These are phyloP conservation scores for Claviceps cyperi DNA, from an alignment of 2,329 filamentous ascomycete species.

Conservation along the genomic window DNA sequence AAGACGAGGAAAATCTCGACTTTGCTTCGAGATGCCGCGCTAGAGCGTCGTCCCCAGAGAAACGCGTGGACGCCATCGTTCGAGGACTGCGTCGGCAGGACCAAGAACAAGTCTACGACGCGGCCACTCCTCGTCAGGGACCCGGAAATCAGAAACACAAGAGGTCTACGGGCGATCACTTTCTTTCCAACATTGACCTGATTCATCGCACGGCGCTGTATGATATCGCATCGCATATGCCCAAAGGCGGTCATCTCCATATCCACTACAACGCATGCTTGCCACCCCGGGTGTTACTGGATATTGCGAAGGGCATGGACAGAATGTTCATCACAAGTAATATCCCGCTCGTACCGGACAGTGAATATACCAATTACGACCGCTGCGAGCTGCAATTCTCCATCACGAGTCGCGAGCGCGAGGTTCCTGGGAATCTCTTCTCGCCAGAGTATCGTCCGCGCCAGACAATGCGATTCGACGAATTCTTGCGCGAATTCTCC, in stretches of 20 bases:
- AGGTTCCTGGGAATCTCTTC: constrained; percentile 34
- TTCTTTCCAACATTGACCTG: constrained; percentile 37
- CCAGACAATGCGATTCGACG: constrained; percentile 27
- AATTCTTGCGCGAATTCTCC: constrained; percentile 25
- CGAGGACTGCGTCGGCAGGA: constrained; percentile 23
- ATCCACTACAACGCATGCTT: constrained; percentile 69
- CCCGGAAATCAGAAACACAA: constrained; percentile 29
- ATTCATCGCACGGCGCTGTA: constrained; percentile 44
- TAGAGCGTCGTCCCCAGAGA: constrained; percentile 21
- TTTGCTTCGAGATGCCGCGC: constrained; percentile 26
- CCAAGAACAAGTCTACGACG: constrained; percentile 20
- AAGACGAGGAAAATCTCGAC: constrained; percentile 20
- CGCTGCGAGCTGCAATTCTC: constrained; percentile 49
- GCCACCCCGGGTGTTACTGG: constrained; percentile 42
- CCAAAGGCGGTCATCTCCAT: constrained; percentile 61
- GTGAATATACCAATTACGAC: constrained; percentile 29
- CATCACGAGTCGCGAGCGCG: constrained; percentile 25
- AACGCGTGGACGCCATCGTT: constrained; percentile 25
- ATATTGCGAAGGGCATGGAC: constrained; percentile 36
- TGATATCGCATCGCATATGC: constrained; percentile 40
- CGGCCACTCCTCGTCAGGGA: constrained; percentile 18
- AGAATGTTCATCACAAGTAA: constrained; percentile 57
- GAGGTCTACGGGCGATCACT: constrained; percentile 40
- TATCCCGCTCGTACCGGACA: constrained; percentile 27
- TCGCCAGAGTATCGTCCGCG: constrained; percentile 29